phyloP scores from a whole-genome alignment of 2,329 filamentous ascomycete species.

The Talaromyces sp. region DNA sequence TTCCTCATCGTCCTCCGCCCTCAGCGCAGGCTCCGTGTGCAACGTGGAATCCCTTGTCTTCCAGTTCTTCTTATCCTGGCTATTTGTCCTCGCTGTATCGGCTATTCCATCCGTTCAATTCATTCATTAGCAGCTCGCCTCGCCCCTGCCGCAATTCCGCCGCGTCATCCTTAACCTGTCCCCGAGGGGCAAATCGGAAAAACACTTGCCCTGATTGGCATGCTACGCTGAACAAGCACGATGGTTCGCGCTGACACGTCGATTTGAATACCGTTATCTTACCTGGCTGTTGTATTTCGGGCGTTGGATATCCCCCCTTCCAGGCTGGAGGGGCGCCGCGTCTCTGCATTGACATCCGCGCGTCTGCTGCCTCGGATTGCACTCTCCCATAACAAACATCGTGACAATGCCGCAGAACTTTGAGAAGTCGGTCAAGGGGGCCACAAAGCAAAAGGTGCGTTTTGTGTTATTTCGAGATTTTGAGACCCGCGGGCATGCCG shows the following conservation, averaged over 20 bases:
- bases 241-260: slow-evolving; percentile 2
- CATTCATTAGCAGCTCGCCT: background rate
- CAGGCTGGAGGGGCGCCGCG: background rate
- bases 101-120: background rate
- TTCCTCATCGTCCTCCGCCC: background rate
- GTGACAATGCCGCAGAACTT: slow-evolving; percentile 57
- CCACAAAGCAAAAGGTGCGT: slow-evolving; percentile 89
- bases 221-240: slow-evolving; percentile 6
- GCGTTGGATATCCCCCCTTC: background rate
- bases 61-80: background rate
- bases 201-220: slow-evolving; percentile 1
- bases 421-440: slow-evolving; percentile 98
- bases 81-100: background rate
- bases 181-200: slow-evolving; percentile 2
- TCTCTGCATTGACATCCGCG: background rate
- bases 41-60: background rate
- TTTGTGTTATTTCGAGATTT: slow-evolving; percentile 7
- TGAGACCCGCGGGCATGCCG: slow-evolving; percentile 12
- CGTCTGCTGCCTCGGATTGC: background rate
- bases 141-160: background rate
- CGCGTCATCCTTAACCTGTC: background rate
- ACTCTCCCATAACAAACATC: background rate
- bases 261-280: background rate
- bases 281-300: background rate
- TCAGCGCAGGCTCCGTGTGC: background rate